Percentiles rank a stretch among this genome's conserved stretches.
phyloP scores from a whole-genome alignment of 352 stramenopile genomes.

The Pythium brassicae region DNA sequence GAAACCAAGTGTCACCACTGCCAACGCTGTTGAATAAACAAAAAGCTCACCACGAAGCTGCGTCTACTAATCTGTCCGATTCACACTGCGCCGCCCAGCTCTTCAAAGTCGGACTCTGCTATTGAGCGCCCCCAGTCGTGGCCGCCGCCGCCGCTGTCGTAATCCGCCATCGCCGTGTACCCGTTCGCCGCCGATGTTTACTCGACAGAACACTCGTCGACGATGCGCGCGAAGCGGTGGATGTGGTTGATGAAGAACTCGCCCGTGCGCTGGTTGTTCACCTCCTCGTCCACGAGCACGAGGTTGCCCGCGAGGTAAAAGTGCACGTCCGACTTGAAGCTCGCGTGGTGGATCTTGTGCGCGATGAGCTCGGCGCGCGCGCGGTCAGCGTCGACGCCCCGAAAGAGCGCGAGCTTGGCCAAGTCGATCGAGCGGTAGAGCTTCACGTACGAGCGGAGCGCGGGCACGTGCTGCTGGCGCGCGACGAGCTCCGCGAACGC shows the following conservation, averaged over 20 bases:
- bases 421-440: conserved; percentile 96
- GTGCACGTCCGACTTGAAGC: conserved; percentile 76
- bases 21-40: conserved; percentile 16
- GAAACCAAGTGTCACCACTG: conserved; percentile 1
- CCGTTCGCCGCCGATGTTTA: no score
- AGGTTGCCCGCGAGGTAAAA: conserved; percentile 77
- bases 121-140: background rate
- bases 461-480: conserved; percentile 83
- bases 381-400: conserved; percentile 64
- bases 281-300: conserved; percentile 81
- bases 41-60: conserved; percentile 9
- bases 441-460: conserved; percentile 94
- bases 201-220: conserved; percentile 71
- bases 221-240: conserved; percentile 81
- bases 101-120: background rate
- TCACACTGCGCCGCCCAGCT: background rate
- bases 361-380: conserved; percentile 77
- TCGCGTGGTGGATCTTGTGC: conserved; percentile 63
- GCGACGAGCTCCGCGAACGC: conserved; percentile 90
- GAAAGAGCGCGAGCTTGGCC: conserved; percentile 93
- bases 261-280: conserved; percentile 81
- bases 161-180: no score
- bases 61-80: conserved; percentile 12
- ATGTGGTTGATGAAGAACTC: conserved; percentile 91
- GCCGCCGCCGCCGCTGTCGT: no score